Evolutionary conservation across 257 asterid genomes (phyloP).

Genomic region (Nicotiana undulata): DNA sequence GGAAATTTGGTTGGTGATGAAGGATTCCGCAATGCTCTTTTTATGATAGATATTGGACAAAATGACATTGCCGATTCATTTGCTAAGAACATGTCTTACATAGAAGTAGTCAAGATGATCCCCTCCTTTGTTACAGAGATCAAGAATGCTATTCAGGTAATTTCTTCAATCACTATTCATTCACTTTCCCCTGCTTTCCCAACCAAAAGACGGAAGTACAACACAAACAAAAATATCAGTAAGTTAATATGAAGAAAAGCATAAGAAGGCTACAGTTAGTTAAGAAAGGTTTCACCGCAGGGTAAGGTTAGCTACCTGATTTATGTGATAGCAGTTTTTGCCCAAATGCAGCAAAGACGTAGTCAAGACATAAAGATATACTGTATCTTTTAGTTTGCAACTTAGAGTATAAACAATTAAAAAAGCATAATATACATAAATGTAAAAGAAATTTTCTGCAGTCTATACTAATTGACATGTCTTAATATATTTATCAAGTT

Average conservation of each 20-base stretch:
- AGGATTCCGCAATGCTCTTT: conserved; percentile 56
- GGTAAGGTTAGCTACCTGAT: neutral
- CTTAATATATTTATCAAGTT: neutral
- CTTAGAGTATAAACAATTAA: neutral
- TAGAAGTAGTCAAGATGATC: conserved; percentile 48
- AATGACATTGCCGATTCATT: conserved; percentile 74
- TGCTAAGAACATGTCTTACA: conserved; percentile 50
- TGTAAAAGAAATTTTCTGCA: neutral
- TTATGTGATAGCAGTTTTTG: neutral
- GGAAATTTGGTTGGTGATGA: conserved; percentile 30
- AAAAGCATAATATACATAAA: neutral
- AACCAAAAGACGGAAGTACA: neutral
- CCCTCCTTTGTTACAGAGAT: conserved; percentile 66
- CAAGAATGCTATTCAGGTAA: conserved; percentile 50
- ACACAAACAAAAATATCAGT: neutral
- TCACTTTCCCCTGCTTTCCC: neutral
- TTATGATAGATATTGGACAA: conserved; percentile 87
- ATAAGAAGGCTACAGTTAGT: neutral
- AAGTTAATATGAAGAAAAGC: neutral
- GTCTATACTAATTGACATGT: neutral
- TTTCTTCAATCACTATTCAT: neutral
- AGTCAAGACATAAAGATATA: neutral
- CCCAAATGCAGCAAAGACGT: neutral
- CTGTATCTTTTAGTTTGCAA: neutral
- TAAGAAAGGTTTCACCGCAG: neutral